phyloP scores from a whole-genome alignment of 2,329 filamentous ascomycete species.

The Nemania sp. region DNA sequence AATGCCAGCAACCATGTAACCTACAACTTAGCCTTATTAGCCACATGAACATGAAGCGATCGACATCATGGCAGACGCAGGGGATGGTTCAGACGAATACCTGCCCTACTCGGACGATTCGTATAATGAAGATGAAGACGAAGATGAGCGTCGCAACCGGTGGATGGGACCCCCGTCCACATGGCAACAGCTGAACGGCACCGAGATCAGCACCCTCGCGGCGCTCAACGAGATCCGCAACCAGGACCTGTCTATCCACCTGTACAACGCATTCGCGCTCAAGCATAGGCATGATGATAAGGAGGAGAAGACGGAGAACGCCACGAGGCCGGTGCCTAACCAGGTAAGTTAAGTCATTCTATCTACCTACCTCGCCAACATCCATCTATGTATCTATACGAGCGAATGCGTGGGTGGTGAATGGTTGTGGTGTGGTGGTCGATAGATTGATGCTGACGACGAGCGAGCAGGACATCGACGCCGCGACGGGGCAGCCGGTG shows the following conservation, averaged over 20 bases:
- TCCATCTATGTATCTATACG: no score
- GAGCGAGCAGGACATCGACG: slow-evolving; percentile 36
- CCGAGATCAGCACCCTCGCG: slow-evolving; percentile 65
- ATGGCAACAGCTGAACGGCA: slow-evolving; percentile 66
- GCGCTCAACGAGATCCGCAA: slow-evolving; percentile 67
- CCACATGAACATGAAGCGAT: neutral
- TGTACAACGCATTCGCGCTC: slow-evolving; percentile 77
- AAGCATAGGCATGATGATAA: slow-evolving; percentile 51
- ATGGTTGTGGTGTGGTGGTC: no score
- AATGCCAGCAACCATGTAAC: neutral
- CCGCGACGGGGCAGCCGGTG: slow-evolving; percentile 35
- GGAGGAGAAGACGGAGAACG: slow-evolving; percentile 4
- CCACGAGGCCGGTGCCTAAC: slow-evolving; percentile 28
- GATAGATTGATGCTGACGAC: slow-evolving; percentile 18
- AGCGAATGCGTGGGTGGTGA: no score
- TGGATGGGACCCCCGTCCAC: slow-evolving; percentile 70
- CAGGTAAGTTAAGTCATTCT: slow-evolving; percentile 36
- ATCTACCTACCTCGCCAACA: neutral
- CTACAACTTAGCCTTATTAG: no score
- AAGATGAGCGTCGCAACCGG: slow-evolving; percentile 65
- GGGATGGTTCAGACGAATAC: slow-evolving; percentile 32
- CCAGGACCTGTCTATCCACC: slow-evolving; percentile 72
- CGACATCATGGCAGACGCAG: slow-evolving; percentile 28
- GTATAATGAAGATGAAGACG: slow-evolving; percentile 25
- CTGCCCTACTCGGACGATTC: slow-evolving; percentile 49